A percentile compares a stretch with the other conserved stretches of the same genome.
Conservation (phyloP, 164 flowering plant genomes). For the Brasenia schreberi region DNA sequence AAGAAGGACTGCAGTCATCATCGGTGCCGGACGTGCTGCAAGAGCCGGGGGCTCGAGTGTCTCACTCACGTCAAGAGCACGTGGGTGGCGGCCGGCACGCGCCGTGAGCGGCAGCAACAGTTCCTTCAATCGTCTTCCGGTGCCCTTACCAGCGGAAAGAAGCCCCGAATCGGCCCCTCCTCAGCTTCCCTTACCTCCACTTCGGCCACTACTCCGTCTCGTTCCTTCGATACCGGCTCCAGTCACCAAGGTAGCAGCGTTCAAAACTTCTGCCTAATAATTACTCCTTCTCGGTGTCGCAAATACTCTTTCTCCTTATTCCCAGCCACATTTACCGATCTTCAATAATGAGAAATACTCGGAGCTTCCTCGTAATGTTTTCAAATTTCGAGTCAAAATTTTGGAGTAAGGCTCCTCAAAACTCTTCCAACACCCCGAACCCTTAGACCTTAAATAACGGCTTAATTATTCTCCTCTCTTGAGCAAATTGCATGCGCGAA, state of each 20-base stretch:
- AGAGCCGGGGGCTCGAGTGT: slow-evolving; percentile 81
- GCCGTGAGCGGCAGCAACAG: slow-evolving; percentile 61
- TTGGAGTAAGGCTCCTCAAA: no score
- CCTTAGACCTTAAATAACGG: no score
- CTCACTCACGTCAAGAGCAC: slow-evolving; percentile 92
- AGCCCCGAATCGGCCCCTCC: slow-evolving; percentile 55
- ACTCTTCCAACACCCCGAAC: no score
- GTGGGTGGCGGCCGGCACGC: slow-evolving; percentile 84
- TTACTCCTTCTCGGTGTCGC: not conserved
- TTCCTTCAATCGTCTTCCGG: slow-evolving; percentile 11
- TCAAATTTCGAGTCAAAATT: no score
- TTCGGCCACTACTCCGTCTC: slow-evolving; percentile 74
- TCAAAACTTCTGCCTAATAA: not conserved
- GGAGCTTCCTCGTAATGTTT: no score
- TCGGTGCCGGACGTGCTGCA: slow-evolving; percentile 94
- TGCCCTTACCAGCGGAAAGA: slow-evolving; percentile 32
- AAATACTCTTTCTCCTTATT: not conserved
- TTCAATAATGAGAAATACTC: no score
- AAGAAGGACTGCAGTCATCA: slow-evolving; percentile 84
- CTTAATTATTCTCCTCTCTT: no score
- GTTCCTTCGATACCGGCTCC: slow-evolving; percentile 82
- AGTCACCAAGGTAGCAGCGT: slow-evolving; percentile 16
- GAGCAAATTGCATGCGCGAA: no score
- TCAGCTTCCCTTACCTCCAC: slow-evolving; percentile 84
- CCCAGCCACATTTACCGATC: not conserved